Evolutionary conservation across 2,329 filamentous ascomycete species (phyloP), one percentile per base, ranked within the genome.

Genomic region (Talaromyces sp.): DNA sequence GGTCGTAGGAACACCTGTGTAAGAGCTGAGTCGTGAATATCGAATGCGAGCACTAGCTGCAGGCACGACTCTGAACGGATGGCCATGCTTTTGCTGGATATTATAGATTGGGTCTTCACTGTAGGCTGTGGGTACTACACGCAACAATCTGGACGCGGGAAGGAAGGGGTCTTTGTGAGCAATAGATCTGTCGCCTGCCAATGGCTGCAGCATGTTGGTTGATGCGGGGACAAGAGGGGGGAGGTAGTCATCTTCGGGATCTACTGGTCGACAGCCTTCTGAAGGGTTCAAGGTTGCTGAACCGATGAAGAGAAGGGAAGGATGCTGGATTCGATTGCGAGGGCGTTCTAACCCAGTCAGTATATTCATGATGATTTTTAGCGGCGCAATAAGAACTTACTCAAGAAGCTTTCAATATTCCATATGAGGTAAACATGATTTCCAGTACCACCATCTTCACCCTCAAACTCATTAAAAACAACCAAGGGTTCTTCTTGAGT

Each of bases 91-190:
- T 54, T 79, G 82, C 55, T 78, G 74, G 39, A 86, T 75, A n/a
- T 81, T 80, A 49, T 80, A 78, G 17, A 78, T 70, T 36, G 77
- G 71, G 43, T 80, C 78, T 52, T 79, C 76, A 4, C 73, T 72
- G 32, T 77, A 73, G 6, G 80, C 71, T 11, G 75, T 75, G 1
- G 82, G 83, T 2, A 81, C 75, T 35, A 85, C 80, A 56, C 82
- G 82, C 56, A 80, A 76, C 45, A 86, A 77, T 43, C 81, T 74
- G 39, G 81, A 79, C 20, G 82, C 81, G n/a, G 82, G 82, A 10
- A 86, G 75, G 53, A 80, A 81, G 20, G 82, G 80, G 40, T 78
- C 70, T 24, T 75, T 72, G 20, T 74, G 72, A n/a, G 65, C 65
- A 27, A 81, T 66, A 2, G 73, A 71, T 39, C 79, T 78, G 54